These are phyloP conservation scores for Pyrus communis DNA, from an alignment of 306 rosid species.

Conservation along the genomic window DNA sequence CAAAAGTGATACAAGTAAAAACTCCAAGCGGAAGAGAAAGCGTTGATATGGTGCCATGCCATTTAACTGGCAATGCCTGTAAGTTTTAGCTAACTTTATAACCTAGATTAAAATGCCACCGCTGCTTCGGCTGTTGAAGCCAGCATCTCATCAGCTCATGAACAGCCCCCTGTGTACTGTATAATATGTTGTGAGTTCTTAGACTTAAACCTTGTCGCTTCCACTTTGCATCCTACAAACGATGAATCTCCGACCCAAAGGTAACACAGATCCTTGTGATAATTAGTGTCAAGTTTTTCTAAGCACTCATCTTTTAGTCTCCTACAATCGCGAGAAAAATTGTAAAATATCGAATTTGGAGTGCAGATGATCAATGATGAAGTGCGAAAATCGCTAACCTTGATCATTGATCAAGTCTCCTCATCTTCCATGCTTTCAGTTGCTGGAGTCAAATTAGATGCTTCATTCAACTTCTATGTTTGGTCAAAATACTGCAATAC, in stretches of 20 bases:
- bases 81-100: background rate
- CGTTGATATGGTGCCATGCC: slow-evolving; percentile 26
- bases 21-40: slow-evolving; percentile 62
- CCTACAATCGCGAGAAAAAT: background rate
- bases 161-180: background rate
- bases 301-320: background rate
- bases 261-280: background rate
- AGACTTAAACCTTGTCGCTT: background rate
- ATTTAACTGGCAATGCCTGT: background rate
- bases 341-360: background rate
- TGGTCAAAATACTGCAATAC: background rate
- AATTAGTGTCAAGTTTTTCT: background rate
- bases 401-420: background rate
- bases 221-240: background rate
- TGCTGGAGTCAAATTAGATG: background rate
- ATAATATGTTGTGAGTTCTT: background rate
- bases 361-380: background rate
- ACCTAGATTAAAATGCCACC: background rate
- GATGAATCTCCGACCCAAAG: background rate
- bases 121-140: background rate
- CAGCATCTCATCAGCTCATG: background rate
- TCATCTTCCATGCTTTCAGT: background rate
- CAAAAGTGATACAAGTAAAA: slow-evolving; percentile 24
- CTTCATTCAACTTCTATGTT: background rate
- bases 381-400: background rate